These are phyloP conservation scores for Metschnikowia cubensis DNA, from an alignment of 805 yeast genomes.

Conservation along the genomic window DNA sequence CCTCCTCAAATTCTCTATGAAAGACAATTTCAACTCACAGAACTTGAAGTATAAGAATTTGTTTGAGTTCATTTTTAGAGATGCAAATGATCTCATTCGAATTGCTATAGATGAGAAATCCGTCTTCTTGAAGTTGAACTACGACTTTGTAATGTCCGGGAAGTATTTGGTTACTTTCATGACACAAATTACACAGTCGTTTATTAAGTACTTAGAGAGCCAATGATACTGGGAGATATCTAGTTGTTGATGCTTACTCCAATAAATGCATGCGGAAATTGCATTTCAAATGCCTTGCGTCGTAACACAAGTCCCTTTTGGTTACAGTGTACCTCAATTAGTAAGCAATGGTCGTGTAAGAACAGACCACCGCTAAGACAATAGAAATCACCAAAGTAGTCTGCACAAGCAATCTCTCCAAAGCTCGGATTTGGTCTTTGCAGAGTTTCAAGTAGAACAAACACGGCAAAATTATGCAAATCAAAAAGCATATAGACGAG, in stretches of 20 bases:
- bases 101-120: conserved; percentile 2
- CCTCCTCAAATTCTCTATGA: conserved; percentile 29
- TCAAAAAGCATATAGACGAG: conserved; percentile 70
- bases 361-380: conserved; percentile 20
- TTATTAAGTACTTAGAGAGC: conserved; percentile 1
- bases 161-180: conserved; percentile 27
- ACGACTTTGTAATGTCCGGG: conserved; percentile 33
- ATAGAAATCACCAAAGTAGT: conserved; percentile 10
- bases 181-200: conserved; percentile 24
- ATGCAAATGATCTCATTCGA: conserved; percentile 13
- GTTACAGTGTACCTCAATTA: background rate
- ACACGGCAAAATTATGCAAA: conserved; percentile 77
- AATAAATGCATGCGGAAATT: background rate
- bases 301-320: background rate
- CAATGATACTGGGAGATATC: background rate
- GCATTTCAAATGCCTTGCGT: background rate
- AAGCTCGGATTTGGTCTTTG: conserved; percentile 11
- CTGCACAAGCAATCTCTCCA: conserved; percentile 14
- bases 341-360: conserved; percentile 16
- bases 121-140: conserved; percentile 32
- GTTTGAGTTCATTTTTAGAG: conserved; percentile 26
- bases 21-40: conserved; percentile 34
- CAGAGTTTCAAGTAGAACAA: conserved; percentile 50
- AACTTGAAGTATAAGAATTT: conserved; percentile 36
- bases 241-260: too few relatives aligned